Evolutionary conservation across 202 grass and related monocot genomes (phyloP), one percentile per base, ranked within the genome.

Genomic region (Schoenoplectus tabernaemontani): DNA sequence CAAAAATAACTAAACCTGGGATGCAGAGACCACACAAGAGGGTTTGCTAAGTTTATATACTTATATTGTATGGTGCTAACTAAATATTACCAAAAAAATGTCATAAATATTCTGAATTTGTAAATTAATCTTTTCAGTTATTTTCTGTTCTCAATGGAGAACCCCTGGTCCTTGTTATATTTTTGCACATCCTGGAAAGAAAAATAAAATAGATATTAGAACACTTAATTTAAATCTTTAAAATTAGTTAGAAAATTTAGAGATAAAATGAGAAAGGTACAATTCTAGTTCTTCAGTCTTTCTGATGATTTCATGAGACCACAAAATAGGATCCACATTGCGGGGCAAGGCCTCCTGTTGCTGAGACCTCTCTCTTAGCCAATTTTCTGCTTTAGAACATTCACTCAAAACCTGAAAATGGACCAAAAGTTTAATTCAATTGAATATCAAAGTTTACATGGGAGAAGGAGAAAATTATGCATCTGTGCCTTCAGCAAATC

Each of bases 281-380:
- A 88, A 86, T 43, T 96, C 83, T 43, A 99, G 80, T 16, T 87
- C 90, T 82, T 99, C 79, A 61, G 44, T 83, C 82, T 3, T 84
- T 73, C 65, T 88, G 64, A 82, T 88, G 81, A 99, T 91, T 87
- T 99, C 85, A 88, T 83, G 85, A 13, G 90, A 96, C 88, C 92
- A 96, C 81, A 96, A 62, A 63, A 96, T 87, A 78, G 96, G 92
- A 56, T 99, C 88, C 0, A 88, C 87, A 89, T 91, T 91, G 86
- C 90, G 91, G 16, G 90, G 88, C 61, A 99, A 85, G 15, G 92
- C 69, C 60, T 93, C 90, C 50, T 98, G 95, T 74, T 88, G 83
- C 57, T 99, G 85, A 54, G 22, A 82, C 60, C 44, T 86, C 34
- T 96, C 90, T 39, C 79, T 87, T 73, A 99, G 71, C 96, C 96